Conservation (phyloP, 1,284 basidiomycete genomes). For the Amylostereum chailletii region DNA sequence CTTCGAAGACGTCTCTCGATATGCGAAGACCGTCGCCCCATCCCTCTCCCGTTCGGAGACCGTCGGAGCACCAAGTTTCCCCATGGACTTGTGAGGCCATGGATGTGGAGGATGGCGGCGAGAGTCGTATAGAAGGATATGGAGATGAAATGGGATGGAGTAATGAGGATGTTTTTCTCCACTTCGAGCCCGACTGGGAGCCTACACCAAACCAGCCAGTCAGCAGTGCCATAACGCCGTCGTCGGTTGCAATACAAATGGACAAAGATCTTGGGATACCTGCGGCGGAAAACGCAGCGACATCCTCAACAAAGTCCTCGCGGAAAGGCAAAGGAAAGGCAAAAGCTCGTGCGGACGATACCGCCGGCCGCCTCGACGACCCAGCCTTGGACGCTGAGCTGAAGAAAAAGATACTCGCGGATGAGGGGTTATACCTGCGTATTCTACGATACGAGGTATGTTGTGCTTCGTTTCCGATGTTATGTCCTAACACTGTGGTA, state of each 20-base stretch:
- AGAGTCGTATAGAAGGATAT: background rate
- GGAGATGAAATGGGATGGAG: background rate
- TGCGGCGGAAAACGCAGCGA: background rate
- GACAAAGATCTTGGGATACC: too few relatives aligned
- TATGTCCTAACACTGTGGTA: constrained; percentile 16
- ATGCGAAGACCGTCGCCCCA: constrained; percentile 3
- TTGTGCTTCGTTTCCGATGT: background rate
- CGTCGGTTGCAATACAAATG: too few relatives aligned
- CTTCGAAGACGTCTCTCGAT: constrained; percentile 2
- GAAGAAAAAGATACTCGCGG: constrained; percentile 32
- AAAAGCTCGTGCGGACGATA: constrained; percentile 7
- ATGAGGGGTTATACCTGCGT: constrained; percentile 40
- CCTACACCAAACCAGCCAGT: background rate
- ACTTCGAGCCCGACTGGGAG: constrained; percentile 24
- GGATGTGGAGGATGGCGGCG: background rate
- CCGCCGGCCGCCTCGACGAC: constrained; percentile 24
- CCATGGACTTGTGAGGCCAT: background rate
- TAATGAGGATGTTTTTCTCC: constrained; percentile 24
- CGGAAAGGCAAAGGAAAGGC: constrained; percentile 1
- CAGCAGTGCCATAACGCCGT: background rate
- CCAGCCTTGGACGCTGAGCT: constrained; percentile 22
- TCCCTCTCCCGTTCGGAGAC: constrained; percentile 1
- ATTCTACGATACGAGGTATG: constrained; percentile 58
- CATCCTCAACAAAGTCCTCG: background rate
- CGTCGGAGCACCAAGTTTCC: background rate